phyloP scores from a whole-genome alignment of 768 basidiomycete genomes.

The Crassisporium funariophilum region DNA sequence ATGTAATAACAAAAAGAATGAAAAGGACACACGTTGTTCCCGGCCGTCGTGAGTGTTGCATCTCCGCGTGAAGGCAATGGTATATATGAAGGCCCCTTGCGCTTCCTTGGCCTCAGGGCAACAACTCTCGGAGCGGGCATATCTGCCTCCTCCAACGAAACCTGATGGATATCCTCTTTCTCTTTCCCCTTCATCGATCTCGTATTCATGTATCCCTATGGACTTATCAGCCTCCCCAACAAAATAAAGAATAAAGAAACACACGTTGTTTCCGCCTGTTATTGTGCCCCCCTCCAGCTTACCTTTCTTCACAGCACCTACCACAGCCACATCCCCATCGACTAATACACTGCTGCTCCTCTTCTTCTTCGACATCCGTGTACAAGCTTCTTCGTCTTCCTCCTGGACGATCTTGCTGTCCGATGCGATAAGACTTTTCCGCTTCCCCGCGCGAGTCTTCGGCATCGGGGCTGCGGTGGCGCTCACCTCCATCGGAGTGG shows the following conservation, averaged over 20 bases:
- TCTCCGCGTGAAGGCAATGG: background rate
- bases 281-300: background rate
- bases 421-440: background rate
- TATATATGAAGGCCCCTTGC: background rate
- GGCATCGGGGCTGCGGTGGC: no score
- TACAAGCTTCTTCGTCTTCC: background rate
- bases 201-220: background rate
- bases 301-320: background rate
- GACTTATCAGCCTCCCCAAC: background rate
- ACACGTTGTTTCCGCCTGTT: background rate
- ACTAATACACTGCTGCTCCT: background rate
- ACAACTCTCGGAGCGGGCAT: background rate
- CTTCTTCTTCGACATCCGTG: background rate
- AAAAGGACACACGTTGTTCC: no score
- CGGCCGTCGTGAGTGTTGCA: background rate
- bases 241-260: background rate
- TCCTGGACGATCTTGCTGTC: background rate
- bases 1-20: no score
- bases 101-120: background rate
- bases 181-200: slow-evolving; percentile 1
- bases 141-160: no score
- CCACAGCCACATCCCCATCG: background rate
- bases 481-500: background rate
- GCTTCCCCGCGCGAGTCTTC: background rate
- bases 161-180: no score